Evolutionary conservation across 352 stramenopile species (phyloP), one percentile per base, ranked within the genome.

Genomic region (Globisporangium echinulatum): DNA sequence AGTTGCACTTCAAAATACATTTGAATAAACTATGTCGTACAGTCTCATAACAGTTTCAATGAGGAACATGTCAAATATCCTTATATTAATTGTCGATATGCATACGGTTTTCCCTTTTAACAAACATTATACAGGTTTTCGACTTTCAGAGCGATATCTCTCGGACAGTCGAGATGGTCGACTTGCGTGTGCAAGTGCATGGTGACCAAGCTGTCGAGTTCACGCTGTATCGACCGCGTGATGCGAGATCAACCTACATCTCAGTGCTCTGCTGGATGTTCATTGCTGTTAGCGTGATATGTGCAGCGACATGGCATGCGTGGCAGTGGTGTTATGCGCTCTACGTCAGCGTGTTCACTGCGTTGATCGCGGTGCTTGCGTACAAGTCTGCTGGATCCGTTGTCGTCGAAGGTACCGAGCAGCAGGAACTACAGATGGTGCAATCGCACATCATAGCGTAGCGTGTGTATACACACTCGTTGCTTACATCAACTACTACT

Each of bases 151-250:
- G 17, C 17, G 17, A 19, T 19, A 19, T 19, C 17, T 19, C 17
- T 19, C 17, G 17, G 17, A 19, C 17, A 19, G 17, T 19, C 17
- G 17, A 19, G 17, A 19, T 19, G 17, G 19, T 88, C 48, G 70
- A 78, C 53, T 64, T 90, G 54, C 62, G 55, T 9, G 73, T 92
- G 62, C 68, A 73, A 15, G 64, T 69, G 6, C 75, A 80, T 54
- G 77, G 76, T 25, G 68, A 72, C 19, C 62, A 75, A 50, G 75
- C 74, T 40, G 67, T 89, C 40, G 80, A 88, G 56, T 92, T 79
- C 61, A 67, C 64, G 55, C 66, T 90, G 14, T 65, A 63, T 51
- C 59, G 63, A 6, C 33, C 53, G 25, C 15, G 11, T 7, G 49
- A 25, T 9, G 39, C 36, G 19, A 44, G 19, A 13, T 48, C 14